Base-by-base conservation (phyloP, 352 stramenopile species). In the Phytophthora pluvialis region DNA sequence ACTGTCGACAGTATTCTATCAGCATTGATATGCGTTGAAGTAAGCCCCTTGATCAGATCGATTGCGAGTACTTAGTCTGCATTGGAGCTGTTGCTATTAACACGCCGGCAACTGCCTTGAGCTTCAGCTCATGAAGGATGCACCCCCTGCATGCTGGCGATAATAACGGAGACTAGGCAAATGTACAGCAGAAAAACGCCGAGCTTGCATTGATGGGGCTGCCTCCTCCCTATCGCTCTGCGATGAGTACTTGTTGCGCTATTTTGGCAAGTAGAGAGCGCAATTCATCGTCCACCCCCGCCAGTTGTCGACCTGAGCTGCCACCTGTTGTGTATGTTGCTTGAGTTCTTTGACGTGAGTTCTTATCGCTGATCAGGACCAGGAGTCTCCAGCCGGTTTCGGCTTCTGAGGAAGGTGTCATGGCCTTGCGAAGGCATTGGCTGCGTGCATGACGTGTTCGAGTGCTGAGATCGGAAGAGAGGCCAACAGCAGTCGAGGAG, bases 291-390 rank as follows among this genome's bases (percentile, higher is more conserved):
- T 33, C 57, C 46, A 21, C 18, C 33, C 16, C 39, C 18, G 8
- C 15, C 15, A n/a, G 39, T 45, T 42, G 36, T 42, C 39, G 39
- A 45, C 16, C 39, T 45, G 39, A 45, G 52, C 54, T 42, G 40
- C 62, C 62, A 70, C 26, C 15, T 64, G 60, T 43, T 64, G 16
- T 40, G 43, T 13, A 25, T 7, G 33, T 64, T 64, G 21, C 40
- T 67, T 67, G 36, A 54, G n/a, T 26, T 29, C 28, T 36, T 68
- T 28, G 31, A 35, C 49, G 26, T 26, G 43, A 33, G 36, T 62
- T 67, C 64, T 72, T 62, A 72, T 59, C 33, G 12, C 49, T 47
- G 57, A 72, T 67, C 57, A 72, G 64, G 55, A 56, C 40, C 15
- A 49, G 25, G 43, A 36, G 57, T 25, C 49, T 51, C 15, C 49